These are phyloP conservation scores for Ceratocystis smalleyi DNA, from an alignment of 2,329 filamentous ascomycete species.

Conservation along the genomic window DNA sequence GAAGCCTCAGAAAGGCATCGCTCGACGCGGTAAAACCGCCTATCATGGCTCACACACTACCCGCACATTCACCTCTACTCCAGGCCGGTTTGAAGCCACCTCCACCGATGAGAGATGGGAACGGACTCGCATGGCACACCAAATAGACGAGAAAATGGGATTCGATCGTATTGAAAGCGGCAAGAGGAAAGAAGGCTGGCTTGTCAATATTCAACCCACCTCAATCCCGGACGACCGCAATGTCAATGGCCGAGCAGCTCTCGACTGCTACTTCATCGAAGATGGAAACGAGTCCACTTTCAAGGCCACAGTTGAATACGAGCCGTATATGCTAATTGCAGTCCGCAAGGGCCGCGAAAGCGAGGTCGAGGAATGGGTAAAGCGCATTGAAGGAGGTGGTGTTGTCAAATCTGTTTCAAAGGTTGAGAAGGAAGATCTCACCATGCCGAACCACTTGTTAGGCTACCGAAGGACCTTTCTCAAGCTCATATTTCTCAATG, in stretches of 20 bases:
- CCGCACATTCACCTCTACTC: constrained; percentile 64
- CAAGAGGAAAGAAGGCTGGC: constrained; percentile 70
- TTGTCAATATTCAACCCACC: constrained; percentile 88
- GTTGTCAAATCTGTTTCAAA: constrained; percentile 62
- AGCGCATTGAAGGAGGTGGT: constrained; percentile 62
- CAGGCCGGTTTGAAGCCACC: constrained; percentile 62
- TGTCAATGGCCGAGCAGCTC: constrained; percentile 68
- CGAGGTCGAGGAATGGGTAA: constrained; percentile 92
- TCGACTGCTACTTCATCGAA: constrained; percentile 95
- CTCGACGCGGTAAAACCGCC: constrained; percentile 50
- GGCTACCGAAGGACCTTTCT: constrained; percentile 82
- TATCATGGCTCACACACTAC: constrained; percentile 53
- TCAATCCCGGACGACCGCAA: constrained; percentile 71
- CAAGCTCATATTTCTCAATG: constrained; percentile 74
- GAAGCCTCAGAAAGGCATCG: constrained; percentile 50
- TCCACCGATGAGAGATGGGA: constrained; percentile 89
- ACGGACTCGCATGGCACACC: constrained; percentile 63
- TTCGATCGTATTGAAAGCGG: constrained; percentile 84
- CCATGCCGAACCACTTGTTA: constrained; percentile 88
- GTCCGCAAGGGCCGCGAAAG: constrained; percentile 75
- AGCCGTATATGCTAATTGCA: constrained; percentile 89
- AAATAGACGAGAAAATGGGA: constrained; percentile 88
- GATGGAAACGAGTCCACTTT: constrained; percentile 59
- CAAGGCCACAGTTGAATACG: constrained; percentile 91
- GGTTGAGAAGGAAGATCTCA: constrained; percentile 82